phyloP scores from a whole-genome alignment of 495 filamentous ascomycete genomes.

The Penicillium chermesinum region DNA sequence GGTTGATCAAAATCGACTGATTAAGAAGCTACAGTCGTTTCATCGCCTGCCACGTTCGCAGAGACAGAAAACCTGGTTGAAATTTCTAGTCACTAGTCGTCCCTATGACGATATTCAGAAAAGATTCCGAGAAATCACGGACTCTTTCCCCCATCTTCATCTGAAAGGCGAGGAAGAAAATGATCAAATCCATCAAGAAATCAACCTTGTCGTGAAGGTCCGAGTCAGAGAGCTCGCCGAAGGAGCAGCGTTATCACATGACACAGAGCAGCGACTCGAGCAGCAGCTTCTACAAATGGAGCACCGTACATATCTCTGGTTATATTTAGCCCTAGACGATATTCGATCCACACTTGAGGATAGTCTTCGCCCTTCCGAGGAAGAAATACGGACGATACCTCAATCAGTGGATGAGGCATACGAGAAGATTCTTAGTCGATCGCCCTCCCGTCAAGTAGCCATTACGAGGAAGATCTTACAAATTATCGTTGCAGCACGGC shows the following conservation, averaged over 20 bases:
- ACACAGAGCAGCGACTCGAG: conserved; percentile 8
- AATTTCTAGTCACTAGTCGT: conserved; percentile 42
- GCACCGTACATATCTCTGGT: conserved; percentile 38
- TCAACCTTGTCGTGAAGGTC: conserved; percentile 30
- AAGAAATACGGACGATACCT: conserved; percentile 16
- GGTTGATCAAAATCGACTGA: conserved; percentile 14
- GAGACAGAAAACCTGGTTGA: conserved; percentile 17
- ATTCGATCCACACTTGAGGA: conserved; percentile 14
- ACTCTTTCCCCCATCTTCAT: conserved; percentile 22
- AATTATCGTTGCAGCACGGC: conserved; percentile 31
- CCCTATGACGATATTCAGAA: conserved; percentile 33
- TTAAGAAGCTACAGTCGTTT: conserved; percentile 17
- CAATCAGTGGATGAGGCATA: conserved; percentile 22
- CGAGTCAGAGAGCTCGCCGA: conserved; percentile 24
- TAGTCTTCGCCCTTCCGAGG: conserved; percentile 14
- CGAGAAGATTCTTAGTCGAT: conserved; percentile 24
- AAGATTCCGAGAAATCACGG: conserved; percentile 14
- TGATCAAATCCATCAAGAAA: conserved; percentile 29
- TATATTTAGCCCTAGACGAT: conserved; percentile 21
- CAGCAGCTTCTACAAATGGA: conserved; percentile 19
- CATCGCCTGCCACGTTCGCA: not conserved
- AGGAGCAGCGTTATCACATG: conserved; percentile 1
- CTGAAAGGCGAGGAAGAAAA: conserved; percentile 35
- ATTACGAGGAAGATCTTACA: conserved; percentile 26
- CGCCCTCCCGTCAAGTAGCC: conserved; percentile 2